Conservation (phyloP, 2,329 filamentous ascomycete species). For the Geosmithia morbida region DNA sequence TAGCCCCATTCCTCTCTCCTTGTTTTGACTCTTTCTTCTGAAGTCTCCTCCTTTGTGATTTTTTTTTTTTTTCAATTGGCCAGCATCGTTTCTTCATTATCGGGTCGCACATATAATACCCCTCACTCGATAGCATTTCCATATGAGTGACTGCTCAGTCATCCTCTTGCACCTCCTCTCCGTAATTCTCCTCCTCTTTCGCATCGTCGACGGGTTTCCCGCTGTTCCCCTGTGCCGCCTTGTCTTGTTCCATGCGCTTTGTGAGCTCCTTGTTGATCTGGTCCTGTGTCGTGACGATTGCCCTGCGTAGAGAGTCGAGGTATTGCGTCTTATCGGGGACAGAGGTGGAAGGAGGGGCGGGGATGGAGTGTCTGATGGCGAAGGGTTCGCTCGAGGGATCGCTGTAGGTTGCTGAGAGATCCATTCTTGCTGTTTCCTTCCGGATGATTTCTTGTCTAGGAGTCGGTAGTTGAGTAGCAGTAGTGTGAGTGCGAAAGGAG, state of each 20-base stretch:
- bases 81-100: neutral
- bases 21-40: neutral
- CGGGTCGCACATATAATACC: neutral
- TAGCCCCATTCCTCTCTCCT: slow-evolving; percentile 7
- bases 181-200: slow-evolving; percentile 66
- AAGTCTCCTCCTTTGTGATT: too few species aligned
- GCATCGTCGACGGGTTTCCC: slow-evolving; percentile 29
- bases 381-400: slow-evolving; percentile 35
- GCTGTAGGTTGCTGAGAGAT: slow-evolving; percentile 37
- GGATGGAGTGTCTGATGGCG: slow-evolving; percentile 20
- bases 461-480: too few species aligned
- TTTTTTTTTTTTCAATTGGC: neutral
- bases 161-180: slow-evolving; percentile 64
- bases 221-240: slow-evolving; percentile 22
- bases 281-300: slow-evolving; percentile 45
- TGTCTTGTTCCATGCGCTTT: slow-evolving; percentile 60
- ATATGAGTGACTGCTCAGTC: slow-evolving; percentile 9
- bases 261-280: slow-evolving; percentile 60
- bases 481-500: too few species aligned
- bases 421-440: neutral
- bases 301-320: slow-evolving; percentile 41
- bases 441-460: too few species aligned
- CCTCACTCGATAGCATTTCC: neutral
- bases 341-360: slow-evolving; percentile 16
- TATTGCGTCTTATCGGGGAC: slow-evolving; percentile 40